phyloP scores from a whole-genome alignment of 2,329 filamentous ascomycete species.

The Beauveria rudraprayagi region DNA sequence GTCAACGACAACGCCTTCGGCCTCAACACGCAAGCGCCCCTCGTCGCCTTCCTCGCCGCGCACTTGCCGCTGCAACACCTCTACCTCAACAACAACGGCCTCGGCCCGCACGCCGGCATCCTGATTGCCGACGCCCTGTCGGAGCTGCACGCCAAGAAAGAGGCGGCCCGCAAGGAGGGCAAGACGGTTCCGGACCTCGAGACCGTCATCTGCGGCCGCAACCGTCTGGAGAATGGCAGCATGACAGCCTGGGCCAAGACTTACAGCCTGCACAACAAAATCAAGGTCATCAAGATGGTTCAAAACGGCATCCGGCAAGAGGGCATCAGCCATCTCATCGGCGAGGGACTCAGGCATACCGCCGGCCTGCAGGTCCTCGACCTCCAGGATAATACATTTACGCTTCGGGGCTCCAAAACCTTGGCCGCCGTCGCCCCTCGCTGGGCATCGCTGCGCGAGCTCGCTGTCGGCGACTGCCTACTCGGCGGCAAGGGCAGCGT shows the following conservation, averaged over 20 bases:
- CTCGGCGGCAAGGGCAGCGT: conserved; percentile 70
- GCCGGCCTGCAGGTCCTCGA: conserved; percentile 67
- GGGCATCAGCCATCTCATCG: conserved; percentile 75
- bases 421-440: conserved; percentile 64
- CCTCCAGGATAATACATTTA: conserved; percentile 97
- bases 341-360: conserved; percentile 67
- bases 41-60: conserved; percentile 82
- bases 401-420: conserved; percentile 66
- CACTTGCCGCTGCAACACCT: conserved; percentile 90
- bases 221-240: conserved; percentile 88
- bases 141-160: conserved; percentile 76
- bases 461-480: conserved; percentile 84
- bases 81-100: conserved; percentile 95
- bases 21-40: conserved; percentile 84
- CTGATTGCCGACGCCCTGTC: conserved; percentile 82
- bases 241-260: conserved; percentile 93
- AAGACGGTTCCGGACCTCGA: conserved; percentile 74
- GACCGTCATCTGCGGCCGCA: conserved; percentile 95
- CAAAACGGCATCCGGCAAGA: conserved; percentile 96
- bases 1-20: conserved; percentile 98
- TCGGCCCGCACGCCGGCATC: conserved; percentile 84
- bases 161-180: conserved; percentile 62
- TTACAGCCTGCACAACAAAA: conserved; percentile 71
- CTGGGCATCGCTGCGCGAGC: conserved; percentile 71
- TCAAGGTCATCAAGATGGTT: conserved; percentile 90